Evolutionary conservation across 2,329 filamentous ascomycete species (phyloP).

Genomic region (Myriosclerotinia curreyana): DNA sequence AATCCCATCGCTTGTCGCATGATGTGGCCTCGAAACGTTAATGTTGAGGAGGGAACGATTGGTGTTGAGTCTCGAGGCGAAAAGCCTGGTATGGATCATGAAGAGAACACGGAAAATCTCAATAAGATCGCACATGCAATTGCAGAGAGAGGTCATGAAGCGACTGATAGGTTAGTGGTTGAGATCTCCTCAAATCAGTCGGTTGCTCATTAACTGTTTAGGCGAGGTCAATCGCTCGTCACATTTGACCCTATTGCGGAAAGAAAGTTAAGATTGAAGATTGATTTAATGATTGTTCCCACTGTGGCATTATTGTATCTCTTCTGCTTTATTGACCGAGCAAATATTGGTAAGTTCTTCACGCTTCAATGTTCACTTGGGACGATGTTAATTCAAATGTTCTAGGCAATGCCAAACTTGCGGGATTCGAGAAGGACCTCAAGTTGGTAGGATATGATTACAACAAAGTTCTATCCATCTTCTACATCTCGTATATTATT

Average conservation of each 20-base stretch:
- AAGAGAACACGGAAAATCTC: constrained; percentile 24
- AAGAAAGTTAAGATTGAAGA: constrained; percentile 56
- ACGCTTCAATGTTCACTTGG: neutral
- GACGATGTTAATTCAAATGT: neutral
- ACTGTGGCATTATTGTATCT: constrained; percentile 65
- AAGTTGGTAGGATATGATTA: constrained; percentile 61
- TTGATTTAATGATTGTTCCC: constrained; percentile 63
- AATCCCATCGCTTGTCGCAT: neutral
- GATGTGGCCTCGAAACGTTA: neutral
- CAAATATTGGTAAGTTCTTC: constrained; percentile 60
- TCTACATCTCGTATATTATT: constrained; percentile 71
- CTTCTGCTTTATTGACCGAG: constrained; percentile 73
- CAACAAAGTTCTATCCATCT: constrained; percentile 64
- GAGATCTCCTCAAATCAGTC: neutral
- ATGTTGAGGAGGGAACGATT: constrained; percentile 7
- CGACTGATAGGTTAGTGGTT: constrained; percentile 34
- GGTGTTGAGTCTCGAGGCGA: constrained; percentile 19
- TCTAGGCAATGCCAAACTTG: constrained; percentile 64
- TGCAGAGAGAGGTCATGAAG: constrained; percentile 34
- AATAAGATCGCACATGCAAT: constrained; percentile 27
- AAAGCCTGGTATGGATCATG: constrained; percentile 23
- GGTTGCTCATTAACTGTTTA: constrained; percentile 42
- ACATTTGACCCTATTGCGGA: constrained; percentile 56
- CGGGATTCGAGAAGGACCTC: constrained; percentile 62
- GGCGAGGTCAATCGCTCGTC: constrained; percentile 14